A percentile compares a stretch with the other conserved stretches of the same genome.
These are phyloP conservation scores for Abelmoschus esculentus DNA, from an alignment of 345 rosid genomes.

Conservation along the genomic window DNA sequence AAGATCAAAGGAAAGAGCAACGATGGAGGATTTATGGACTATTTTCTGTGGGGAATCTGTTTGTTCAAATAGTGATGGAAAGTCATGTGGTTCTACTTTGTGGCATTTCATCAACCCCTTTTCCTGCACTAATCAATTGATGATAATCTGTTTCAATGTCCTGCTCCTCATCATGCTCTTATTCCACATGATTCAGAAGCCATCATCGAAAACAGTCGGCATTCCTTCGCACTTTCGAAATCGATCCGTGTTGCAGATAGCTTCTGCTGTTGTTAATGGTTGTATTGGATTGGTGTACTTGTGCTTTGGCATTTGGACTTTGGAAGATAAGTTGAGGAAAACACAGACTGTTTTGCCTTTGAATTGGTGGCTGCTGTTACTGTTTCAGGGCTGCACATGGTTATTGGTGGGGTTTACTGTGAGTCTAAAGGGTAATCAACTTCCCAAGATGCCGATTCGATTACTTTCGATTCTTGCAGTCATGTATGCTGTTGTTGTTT, in stretches of 20 bases:
- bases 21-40: slow-evolving; percentile 43
- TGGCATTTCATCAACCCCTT: slow-evolving; percentile 23
- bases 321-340: slow-evolving; percentile 45
- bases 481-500: slow-evolving; percentile 38
- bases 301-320: slow-evolving; percentile 45
- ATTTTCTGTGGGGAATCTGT: slow-evolving; percentile 48
- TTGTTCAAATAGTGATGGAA: slow-evolving; percentile 15
- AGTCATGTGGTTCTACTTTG: slow-evolving; percentile 17
- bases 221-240: slow-evolving; percentile 20
- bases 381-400: slow-evolving; percentile 70
- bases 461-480: slow-evolving; percentile 43
- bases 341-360: slow-evolving; percentile 36
- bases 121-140: slow-evolving; percentile 45
- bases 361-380: slow-evolving; percentile 35
- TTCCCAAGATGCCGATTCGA: slow-evolving; percentile 31
- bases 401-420: slow-evolving; percentile 38
- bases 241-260: slow-evolving; percentile 31
- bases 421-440: slow-evolving; percentile 31
- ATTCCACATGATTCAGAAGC: slow-evolving; percentile 36
- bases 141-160: slow-evolving; percentile 43
- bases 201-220: slow-evolving; percentile 23
- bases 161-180: slow-evolving; percentile 42
- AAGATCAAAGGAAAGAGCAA: slow-evolving; percentile 1
- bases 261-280: slow-evolving; percentile 49
- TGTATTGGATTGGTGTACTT: slow-evolving; percentile 52